Evolutionary conservation across 2,329 filamentous ascomycete species (phyloP).

Genomic region (Elsinoe australis): DNA sequence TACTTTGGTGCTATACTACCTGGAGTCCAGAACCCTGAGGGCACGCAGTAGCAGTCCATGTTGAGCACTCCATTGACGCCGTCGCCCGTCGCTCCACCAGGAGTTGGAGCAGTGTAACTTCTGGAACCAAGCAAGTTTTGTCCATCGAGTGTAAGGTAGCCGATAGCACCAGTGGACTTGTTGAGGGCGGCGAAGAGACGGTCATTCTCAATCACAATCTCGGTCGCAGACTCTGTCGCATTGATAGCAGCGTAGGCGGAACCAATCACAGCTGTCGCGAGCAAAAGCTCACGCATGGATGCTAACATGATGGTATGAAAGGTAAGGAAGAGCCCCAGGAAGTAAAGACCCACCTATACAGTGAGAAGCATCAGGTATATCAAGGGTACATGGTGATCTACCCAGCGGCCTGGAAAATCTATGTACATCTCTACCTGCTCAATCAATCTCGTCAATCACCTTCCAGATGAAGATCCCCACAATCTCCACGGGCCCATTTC

Average conservation of each 20-base stretch:
- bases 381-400: neutral
- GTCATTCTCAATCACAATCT: conserved; percentile 39
- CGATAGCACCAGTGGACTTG: conserved; percentile 38
- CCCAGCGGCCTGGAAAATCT: neutral
- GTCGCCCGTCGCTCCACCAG: conserved; percentile 22
- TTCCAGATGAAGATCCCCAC: neutral
- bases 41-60: conserved; percentile 57
- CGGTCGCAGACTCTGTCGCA: conserved; percentile 27
- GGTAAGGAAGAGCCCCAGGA: neutral
- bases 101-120: conserved; percentile 21
- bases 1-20: conserved; percentile 45
- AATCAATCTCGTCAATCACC: neutral
- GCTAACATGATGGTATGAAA: neutral
- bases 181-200: conserved; percentile 39
- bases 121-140: conserved; percentile 47
- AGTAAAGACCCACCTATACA: conserved; percentile 1
- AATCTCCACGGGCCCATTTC: neutral
- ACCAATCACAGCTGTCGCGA: neutral
- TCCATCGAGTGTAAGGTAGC: conserved; percentile 39
- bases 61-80: conserved; percentile 46
- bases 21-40: conserved; percentile 53
- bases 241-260: conserved; percentile 19
- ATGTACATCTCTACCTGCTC: neutral
- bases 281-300: neutral
- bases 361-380: neutral